A percentile compares a stretch with the other conserved stretches of the same genome.
These are phyloP conservation scores for Aspergillus funiculosus DNA, from an alignment of 495 filamentous ascomycete species.

Conservation along the genomic window DNA sequence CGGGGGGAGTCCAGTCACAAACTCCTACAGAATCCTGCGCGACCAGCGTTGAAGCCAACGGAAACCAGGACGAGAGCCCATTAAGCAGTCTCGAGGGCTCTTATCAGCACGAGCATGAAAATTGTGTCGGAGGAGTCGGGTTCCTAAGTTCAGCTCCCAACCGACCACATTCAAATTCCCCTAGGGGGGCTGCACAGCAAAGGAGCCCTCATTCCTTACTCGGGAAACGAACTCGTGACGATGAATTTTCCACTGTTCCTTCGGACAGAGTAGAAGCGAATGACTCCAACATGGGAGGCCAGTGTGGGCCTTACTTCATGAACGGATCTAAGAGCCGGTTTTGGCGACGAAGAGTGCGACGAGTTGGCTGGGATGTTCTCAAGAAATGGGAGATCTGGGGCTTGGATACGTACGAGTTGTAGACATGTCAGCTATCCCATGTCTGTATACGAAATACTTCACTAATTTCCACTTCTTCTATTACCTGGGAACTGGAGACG, in stretches of 20 bases:
- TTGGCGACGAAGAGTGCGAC: constrained; percentile 29
- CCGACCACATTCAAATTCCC: background rate
- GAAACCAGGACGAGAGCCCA: constrained; percentile 5
- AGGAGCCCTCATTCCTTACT: constrained; percentile 8
- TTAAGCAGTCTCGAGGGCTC: background rate
- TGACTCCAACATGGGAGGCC: background rate
- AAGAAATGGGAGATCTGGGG: constrained; percentile 42
- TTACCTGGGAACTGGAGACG: too few relatives aligned
- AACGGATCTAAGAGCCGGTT: constrained; percentile 1
- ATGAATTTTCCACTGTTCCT: background rate
- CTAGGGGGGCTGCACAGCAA: background rate
- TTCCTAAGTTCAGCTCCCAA: background rate
- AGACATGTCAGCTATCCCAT: constrained; percentile 3
- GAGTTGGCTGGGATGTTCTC: constrained; percentile 40
- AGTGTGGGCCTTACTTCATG: background rate
- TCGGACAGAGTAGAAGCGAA: background rate
- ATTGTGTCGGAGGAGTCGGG: background rate
- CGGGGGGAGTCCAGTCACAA: constrained; percentile 12
- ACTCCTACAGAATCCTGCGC: constrained; percentile 14
- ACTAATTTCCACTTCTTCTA: too few relatives aligned
- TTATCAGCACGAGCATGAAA: background rate
- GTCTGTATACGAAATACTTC: too few relatives aligned
- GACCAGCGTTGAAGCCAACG: constrained; percentile 10
- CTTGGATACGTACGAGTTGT: constrained; percentile 39
- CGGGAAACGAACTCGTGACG: constrained; percentile 20